phyloP scores from a whole-genome alignment of 352 stramenopile genomes.

The Phytophthora citrophthora region DNA sequence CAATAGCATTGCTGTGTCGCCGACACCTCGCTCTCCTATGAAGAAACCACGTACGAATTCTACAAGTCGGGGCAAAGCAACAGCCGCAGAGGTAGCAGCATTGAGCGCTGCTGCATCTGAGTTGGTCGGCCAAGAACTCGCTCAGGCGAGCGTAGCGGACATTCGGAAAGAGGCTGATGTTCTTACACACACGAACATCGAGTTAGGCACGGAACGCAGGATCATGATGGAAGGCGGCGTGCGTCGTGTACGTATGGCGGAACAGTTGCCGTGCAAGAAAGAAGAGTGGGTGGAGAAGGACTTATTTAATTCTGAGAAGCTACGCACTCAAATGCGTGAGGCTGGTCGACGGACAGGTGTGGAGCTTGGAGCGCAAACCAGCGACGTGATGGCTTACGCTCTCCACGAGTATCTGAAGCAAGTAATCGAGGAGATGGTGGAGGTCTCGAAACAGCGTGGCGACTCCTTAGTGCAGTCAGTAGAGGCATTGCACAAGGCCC shows the following conservation, averaged over 20 bases:
- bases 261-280: conserved; percentile 72
- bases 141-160: conserved; percentile 68
- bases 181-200: conserved; percentile 84
- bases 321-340: conserved; percentile 64
- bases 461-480: conserved; percentile 59
- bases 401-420: conserved; percentile 89
- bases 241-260: conserved; percentile 39
- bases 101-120: conserved; percentile 35
- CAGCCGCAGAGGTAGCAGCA: conserved; percentile 37
- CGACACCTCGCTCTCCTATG: conserved; percentile 74
- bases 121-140: conserved; percentile 55
- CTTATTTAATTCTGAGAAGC: conserved; percentile 76
- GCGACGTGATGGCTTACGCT: conserved; percentile 84
- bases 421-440: conserved; percentile 87
- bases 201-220: conserved; percentile 71
- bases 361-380: conserved; percentile 59
- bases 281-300: conserved; percentile 84
- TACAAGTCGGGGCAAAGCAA: conserved; percentile 40
- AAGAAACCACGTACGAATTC: conserved; percentile 74
- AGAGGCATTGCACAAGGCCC: conserved; percentile 54
- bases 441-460: conserved; percentile 76
- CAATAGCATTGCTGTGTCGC: conserved; percentile 54
- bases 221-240: conserved; percentile 77
- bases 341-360: conserved; percentile 58
- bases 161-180: conserved; percentile 87